Evolutionary conservation across 176 grass and related monocot genomes (phyloP), one percentile per base, ranked within the genome.

Genomic region (Musa itinerans): DNA sequence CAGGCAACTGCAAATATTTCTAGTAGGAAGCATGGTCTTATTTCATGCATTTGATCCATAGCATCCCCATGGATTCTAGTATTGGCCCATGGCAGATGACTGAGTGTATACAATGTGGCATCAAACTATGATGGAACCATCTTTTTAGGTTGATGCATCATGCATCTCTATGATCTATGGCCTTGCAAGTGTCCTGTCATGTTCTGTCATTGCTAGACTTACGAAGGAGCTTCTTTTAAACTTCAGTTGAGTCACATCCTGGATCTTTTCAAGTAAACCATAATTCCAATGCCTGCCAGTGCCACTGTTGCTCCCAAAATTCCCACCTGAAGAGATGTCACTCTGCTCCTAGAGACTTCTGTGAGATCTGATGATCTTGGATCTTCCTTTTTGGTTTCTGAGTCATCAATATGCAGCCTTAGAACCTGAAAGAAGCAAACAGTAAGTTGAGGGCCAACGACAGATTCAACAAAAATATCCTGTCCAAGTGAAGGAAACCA

Each of bases 191-290:
- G 34, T 43, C 34, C 34, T 43, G 34, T 43, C 34, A 43, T 43
- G 34, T 43, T 43, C 34, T 6, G 34, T 43, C 34, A 43, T 43
- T 43, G 4, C 4, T 43, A 43, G 34, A 43, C 20, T 43, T 43
- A 43, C 6, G 34, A 43, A 43, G 34, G 34, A 43, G 34, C 34
- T 43, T 43, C 26, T 25, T 29, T 25, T 15, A 14, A 27, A 11
- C 2, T 43, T 53, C 9, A 72, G 11, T 53, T 23, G 53, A 16
- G 80, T 99, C 87, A 99, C 80, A 84, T 51, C 25, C 85, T 90
- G 49, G 95, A 81, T 62, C 90, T 81, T 83, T 87, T 91, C 84
- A 99, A 61, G 79, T 99, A 99, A 75, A 83, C 75, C 81, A 89
- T 80, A 29, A 89, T 89, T 54, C 81, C 95, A 77, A 83, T 81